Evolutionary conservation across 2,329 filamentous ascomycete species (phyloP).

Genomic region (Fusarium subtropicale): DNA sequence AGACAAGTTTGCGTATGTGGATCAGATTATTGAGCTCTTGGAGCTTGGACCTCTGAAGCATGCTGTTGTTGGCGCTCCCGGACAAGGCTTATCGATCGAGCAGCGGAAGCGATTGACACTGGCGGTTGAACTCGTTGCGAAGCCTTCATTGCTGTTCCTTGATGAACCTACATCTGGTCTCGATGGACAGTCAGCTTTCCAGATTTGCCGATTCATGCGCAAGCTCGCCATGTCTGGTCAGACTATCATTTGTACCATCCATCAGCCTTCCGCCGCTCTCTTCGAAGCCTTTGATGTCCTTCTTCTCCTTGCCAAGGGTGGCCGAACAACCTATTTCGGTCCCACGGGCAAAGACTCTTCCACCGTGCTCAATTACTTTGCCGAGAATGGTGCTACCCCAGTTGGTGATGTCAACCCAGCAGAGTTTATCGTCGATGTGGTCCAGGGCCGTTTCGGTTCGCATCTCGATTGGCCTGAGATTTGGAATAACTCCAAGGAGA

Average conservation of each 20-base stretch:
- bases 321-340: conserved; percentile 74
- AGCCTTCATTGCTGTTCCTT: conserved; percentile 68
- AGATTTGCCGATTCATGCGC: conserved; percentile 73
- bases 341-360: conserved; percentile 68
- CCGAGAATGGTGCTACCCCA: conserved; percentile 71
- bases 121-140: conserved; percentile 70
- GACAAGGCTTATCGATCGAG: conserved; percentile 66
- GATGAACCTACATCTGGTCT: conserved; percentile 73
- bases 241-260: conserved; percentile 75
- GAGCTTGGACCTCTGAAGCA: conserved; percentile 72
- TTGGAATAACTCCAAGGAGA: conserved; percentile 73
- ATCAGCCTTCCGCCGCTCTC: conserved; percentile 76
- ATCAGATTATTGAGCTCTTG: conserved; percentile 74
- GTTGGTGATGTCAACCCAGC: conserved; percentile 74
- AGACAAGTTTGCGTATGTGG: conserved; percentile 84
- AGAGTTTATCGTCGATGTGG: conserved; percentile 77
- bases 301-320: conserved; percentile 70
- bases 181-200: conserved; percentile 75
- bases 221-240: conserved; percentile 75
- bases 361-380: conserved; percentile 71
- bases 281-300: conserved; percentile 71
- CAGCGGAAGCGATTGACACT: conserved; percentile 68
- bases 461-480: conserved; percentile 73
- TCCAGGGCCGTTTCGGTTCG: conserved; percentile 59
- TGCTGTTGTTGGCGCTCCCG: conserved; percentile 68